Conservation (phyloP, 345 rosid species). For the Eucalyptus erythrocorys region DNA sequence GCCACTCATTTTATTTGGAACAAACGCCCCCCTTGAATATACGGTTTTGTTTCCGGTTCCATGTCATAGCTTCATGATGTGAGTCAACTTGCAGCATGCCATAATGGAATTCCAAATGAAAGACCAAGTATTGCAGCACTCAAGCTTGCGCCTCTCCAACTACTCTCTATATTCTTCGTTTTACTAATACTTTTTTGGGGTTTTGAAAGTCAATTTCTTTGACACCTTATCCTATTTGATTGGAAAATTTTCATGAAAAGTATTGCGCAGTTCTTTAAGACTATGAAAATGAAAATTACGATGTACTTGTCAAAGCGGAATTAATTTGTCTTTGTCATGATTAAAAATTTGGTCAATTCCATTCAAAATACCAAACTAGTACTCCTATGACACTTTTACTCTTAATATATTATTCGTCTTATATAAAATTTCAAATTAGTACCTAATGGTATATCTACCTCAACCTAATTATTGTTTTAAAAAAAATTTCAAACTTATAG, state of each 20-base stretch:
- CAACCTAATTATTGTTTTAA: neutral
- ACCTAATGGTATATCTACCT: neutral
- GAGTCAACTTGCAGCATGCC: neutral
- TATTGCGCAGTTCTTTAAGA: neutral
- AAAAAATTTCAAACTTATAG: neutral
- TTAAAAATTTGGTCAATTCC: neutral
- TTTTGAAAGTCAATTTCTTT: neutral
- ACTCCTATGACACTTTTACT: rapidly evolving
- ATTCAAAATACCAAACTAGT: neutral
- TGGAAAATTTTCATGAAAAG: neutral
- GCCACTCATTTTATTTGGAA: neutral
- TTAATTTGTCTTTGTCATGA: neutral
- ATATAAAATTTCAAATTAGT: neutral
- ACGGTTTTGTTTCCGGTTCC: neutral
- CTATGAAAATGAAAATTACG: neutral
- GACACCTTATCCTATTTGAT: neutral
- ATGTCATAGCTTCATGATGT: neutral
- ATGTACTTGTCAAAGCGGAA: neutral
- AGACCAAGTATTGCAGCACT: neutral
- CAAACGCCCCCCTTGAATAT: neutral
- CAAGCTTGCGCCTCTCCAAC: neutral
- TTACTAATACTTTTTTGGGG: neutral
- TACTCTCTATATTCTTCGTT: neutral
- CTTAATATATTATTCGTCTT: neutral
- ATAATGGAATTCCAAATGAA: neutral